Conservation (phyloP, 2,329 filamentous ascomycete species). For the Diaporthe citri region DNA sequence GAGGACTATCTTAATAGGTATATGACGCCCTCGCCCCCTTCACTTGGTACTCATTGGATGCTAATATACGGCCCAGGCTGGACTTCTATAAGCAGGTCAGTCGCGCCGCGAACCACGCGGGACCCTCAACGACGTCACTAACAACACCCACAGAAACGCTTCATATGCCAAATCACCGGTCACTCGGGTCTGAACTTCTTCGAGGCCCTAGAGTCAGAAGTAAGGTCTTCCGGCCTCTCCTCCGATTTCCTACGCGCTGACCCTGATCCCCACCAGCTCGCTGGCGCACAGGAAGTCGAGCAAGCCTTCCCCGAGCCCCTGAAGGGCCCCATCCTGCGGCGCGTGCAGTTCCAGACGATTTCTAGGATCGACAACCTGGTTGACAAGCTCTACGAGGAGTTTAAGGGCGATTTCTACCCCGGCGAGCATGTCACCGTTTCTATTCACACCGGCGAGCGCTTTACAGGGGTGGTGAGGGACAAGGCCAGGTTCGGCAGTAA, state of each 20-base stretch:
- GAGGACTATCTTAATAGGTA: constrained; percentile 89
- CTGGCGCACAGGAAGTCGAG: constrained; percentile 89
- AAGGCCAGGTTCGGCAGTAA: constrained; percentile 82
- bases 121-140: constrained; percentile 27
- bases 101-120: constrained; percentile 5
- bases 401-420: constrained; percentile 91
- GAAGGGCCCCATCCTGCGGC: constrained; percentile 89
- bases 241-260: constrained; percentile 43
- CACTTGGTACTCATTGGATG: not conserved
- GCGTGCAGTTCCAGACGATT: constrained; percentile 90
- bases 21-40: constrained; percentile 52
- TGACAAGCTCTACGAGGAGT: constrained; percentile 79
- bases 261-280: constrained; percentile 63
- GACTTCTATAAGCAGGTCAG: constrained; percentile 93
- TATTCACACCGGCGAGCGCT: constrained; percentile 75
- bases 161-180: constrained; percentile 96
- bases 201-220: constrained; percentile 91
- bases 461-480: constrained; percentile 83
- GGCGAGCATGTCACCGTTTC: constrained; percentile 85
- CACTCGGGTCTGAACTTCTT: constrained; percentile 94
- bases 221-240: constrained; percentile 58
- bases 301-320: constrained; percentile 91
- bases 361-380: constrained; percentile 88
- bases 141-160: constrained; percentile 72
- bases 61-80: constrained; percentile 70